phyloP scores from a whole-genome alignment of 2,329 filamentous ascomycete species.

The Fusarium sp. region DNA sequence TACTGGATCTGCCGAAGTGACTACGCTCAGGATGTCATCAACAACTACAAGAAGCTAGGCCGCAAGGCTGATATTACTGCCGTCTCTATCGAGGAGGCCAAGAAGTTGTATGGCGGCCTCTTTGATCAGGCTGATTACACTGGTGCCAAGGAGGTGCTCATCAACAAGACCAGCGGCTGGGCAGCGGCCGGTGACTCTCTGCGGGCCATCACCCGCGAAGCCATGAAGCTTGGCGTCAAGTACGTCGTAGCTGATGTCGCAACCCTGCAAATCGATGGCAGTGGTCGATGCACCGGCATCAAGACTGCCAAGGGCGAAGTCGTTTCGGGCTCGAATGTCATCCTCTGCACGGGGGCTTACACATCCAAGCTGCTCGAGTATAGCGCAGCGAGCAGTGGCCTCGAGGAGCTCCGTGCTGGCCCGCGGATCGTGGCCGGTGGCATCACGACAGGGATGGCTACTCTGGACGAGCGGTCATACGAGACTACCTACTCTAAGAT shows the following conservation, averaged over 20 bases:
- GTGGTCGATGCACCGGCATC: constrained; percentile 58
- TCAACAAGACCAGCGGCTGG: constrained; percentile 70
- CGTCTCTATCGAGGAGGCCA: constrained; percentile 55
- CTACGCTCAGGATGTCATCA: constrained; percentile 59
- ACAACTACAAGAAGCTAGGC: constrained; percentile 60
- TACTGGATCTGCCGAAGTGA: constrained; percentile 62
- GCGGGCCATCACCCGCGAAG: constrained; percentile 60
- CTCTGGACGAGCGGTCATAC: constrained; percentile 57
- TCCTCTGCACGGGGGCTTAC: constrained; percentile 66
- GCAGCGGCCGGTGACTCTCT: constrained; percentile 67
- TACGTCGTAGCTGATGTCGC: constrained; percentile 63
- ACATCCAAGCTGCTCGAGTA: constrained; percentile 63
- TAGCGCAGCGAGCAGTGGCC: constrained; percentile 57
- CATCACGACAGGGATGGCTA: constrained; percentile 65
- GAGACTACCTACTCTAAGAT: constrained; percentile 54
- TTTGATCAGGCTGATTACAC: constrained; percentile 68
- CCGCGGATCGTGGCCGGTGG: constrained; percentile 65
- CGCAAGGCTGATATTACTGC: constrained; percentile 53
- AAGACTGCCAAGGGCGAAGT: constrained; percentile 54
- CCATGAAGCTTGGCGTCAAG: constrained; percentile 63
- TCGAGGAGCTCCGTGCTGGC: constrained; percentile 58
- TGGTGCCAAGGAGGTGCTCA: constrained; percentile 64
- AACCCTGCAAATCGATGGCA: constrained; percentile 56
- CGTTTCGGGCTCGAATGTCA: constrained; percentile 58
- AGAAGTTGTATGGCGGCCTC: constrained; percentile 63